Base-by-base conservation (phyloP, 2,329 filamentous ascomycete genomes). In the Botrytis byssoidea region DNA sequence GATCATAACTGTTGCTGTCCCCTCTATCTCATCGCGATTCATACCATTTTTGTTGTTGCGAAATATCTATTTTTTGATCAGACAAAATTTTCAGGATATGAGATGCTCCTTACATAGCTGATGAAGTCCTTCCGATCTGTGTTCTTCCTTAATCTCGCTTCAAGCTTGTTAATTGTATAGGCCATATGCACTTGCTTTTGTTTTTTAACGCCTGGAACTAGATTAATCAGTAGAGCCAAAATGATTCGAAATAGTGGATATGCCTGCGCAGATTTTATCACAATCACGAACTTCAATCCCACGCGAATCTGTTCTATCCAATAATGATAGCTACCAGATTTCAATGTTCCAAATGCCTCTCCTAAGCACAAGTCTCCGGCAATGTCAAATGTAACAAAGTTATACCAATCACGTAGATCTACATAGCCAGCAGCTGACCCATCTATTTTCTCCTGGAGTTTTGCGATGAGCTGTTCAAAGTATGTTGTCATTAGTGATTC, bases 291-390 rank as follows among this genome's bases (percentile, higher is more conserved):
- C 29, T 61, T 61, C 8, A 61, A 18, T 32, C 18, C n/a, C 18
- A 20, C 59, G n/a, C 35, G 14, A 4, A 37, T 25, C 9, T 37
- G 18, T 20, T 25, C 35, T 29, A 80, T 80, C 78, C 76, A 81
- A 9, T 75, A 77, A 59, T 79, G 22, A 20, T n/a, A 20, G 76
- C n/a, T 73, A 76, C 79, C 80, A 65, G 74, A 75, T 55, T 80
- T 73, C 14, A 83, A 74, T 70, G 46, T 25, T 51, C 20, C 20
- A 51, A 51, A 51, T 51, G 46, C 20, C 22, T 51, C 46, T 22
- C 22, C 46, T 74, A 85, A 85, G 0, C 83, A 81, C 51, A 85
- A 79, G 73, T 85, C 83, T 37, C 83, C 83, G 51, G 83, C 80
- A 40, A 83, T 79, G 74, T 83, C 82, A 83, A 83, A 10, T 82